A percentile compares a stretch with the other conserved stretches of the same genome.
Conservation (phyloP, 805 yeast genomes). For the Saccharomyces eubayanus region DNA sequence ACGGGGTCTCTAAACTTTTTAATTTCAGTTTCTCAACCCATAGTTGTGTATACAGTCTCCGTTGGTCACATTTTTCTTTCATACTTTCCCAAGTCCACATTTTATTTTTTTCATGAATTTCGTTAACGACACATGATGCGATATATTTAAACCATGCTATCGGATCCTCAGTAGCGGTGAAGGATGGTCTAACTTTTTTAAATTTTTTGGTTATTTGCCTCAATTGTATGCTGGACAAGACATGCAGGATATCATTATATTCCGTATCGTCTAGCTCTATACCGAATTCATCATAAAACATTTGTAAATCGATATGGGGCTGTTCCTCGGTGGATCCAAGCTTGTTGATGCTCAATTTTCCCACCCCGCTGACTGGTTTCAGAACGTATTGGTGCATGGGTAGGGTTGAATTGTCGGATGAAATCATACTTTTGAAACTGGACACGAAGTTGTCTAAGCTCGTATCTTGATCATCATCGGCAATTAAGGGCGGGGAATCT, state of each 20-base stretch:
- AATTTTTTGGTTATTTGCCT: conserved; percentile 68
- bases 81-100: conserved; percentile 88
- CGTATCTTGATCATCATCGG: conserved; percentile 31
- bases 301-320: conserved; percentile 66
- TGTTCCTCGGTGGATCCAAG: conserved; percentile 56
- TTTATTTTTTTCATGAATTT: conserved; percentile 71
- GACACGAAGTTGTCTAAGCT: conserved; percentile 20
- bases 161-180: conserved; percentile 50
- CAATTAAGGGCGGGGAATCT: conserved; percentile 43
- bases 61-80: conserved; percentile 59
- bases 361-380: conserved; percentile 83
- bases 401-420: conserved; percentile 25
- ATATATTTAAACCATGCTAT: conserved; percentile 76
- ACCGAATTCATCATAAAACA: conserved; percentile 85
- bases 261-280: conserved; percentile 77
- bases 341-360: conserved; percentile 75
- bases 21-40: conserved; percentile 54
- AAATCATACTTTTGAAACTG: conserved; percentile 41
- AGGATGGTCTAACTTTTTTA: conserved; percentile 58
- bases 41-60: conserved; percentile 55
- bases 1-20: conserved; percentile 24
- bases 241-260: conserved; percentile 71
- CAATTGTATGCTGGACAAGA: conserved; percentile 76
- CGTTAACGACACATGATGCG: conserved; percentile 64
- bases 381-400: conserved; percentile 48